Base-by-base conservation (phyloP, 2,329 filamentous ascomycete species). In the Cercospora sp. region DNA sequence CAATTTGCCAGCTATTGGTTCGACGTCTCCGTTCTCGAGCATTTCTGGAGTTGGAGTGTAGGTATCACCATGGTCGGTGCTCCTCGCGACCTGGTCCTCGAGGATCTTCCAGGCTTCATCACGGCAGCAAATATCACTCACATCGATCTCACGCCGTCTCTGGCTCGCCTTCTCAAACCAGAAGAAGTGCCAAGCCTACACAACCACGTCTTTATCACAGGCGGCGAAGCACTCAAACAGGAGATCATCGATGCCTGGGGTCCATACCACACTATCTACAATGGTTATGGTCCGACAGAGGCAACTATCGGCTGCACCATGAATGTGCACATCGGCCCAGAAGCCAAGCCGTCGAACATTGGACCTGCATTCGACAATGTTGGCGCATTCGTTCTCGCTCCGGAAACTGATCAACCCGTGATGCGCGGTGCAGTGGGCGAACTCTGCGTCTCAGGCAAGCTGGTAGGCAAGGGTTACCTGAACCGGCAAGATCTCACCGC, bases 1-100 rank as follows among this genome's bases (percentile, higher is more conserved):
- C 94, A 97, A 76, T 97, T 97, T 76, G 94, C 94, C 1, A 94
- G 93, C 0, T 92, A 97, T 66, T 94, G 97, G 78, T 97, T 97
- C 69, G 94, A 97, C 60, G 94, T 97, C 3, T 95, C 92, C 1
- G 91, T 97, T 0, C 84, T 97, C 0, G 94, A 97, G 76, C 94
- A 97, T 75, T 97, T 94, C 78, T 97, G 93, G 93, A 95, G 90
- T 67, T 97, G 94, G 94, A 93, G 90, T 30, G 91, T 95, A 0
- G 93, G 93, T 1, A 93, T 97, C 28, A 90, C 91, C 3, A 86
- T 97, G 0, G 90, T 94, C 1, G 89, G 91, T 2, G 93, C 92
- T 6, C 91, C 92, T 0, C 87, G 92, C 71, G 93, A 97, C 76
- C 77, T 97, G 1, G 90, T 97, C 1, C 89, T 97, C 37, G 92